phyloP scores from a whole-genome alignment of 805 yeast species.

The Suhomyces xylopsoci region DNA sequence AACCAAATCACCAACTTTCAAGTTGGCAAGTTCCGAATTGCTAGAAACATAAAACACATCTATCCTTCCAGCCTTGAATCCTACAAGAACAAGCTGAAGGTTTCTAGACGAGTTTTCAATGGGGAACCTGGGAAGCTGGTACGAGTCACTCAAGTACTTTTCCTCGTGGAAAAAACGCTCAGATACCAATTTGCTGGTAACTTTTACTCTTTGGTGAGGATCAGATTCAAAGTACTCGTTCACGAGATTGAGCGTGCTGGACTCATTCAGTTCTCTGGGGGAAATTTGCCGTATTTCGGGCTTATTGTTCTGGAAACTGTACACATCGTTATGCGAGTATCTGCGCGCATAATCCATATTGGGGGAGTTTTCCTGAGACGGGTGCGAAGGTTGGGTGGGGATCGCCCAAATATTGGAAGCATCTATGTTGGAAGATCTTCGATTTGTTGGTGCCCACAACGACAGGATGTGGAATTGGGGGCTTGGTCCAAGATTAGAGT shows the following conservation, averaged over 20 bases:
- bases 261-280: neutral
- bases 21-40: constrained; percentile 12
- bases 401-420: constrained; percentile 4
- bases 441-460: neutral
- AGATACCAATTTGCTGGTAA: constrained; percentile 26
- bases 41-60: constrained; percentile 69
- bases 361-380: neutral
- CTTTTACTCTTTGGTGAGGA: constrained; percentile 38
- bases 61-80: constrained; percentile 74
- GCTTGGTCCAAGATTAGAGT: neutral
- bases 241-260: constrained; percentile 14
- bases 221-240: constrained; percentile 36
- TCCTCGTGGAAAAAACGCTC: constrained; percentile 30
- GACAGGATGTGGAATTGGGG: constrained; percentile 1
- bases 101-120: constrained; percentile 26
- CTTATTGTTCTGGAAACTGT: neutral
- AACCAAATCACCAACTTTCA: constrained; percentile 62
- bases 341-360: constrained; percentile 3
- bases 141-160: constrained; percentile 24
- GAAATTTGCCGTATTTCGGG: neutral
- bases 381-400: neutral
- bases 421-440: constrained; percentile 1
- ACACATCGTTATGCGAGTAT: constrained; percentile 6
- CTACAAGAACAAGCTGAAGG: constrained; percentile 54
- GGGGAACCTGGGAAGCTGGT: constrained; percentile 29